Conservation (phyloP, 768 basidiomycete genomes). For the Naganishia antarctica region DNA sequence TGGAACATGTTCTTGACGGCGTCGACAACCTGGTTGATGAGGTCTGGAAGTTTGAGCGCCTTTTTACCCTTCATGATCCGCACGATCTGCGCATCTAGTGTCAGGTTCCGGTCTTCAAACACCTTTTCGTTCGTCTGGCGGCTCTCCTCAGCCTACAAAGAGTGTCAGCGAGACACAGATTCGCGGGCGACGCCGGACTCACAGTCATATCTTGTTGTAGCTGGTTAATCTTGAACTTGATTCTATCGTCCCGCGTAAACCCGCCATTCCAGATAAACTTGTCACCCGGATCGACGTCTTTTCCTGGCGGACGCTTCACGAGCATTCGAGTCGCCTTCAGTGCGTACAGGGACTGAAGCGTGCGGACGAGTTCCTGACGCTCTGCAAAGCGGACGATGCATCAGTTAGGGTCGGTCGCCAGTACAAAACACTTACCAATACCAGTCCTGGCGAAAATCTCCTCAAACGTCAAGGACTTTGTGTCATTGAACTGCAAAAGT, state of each 20-base stretch:
- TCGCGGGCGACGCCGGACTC: constrained; percentile 41
- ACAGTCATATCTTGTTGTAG: constrained; percentile 92
- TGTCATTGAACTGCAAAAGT: constrained; percentile 76
- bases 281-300: constrained; percentile 71
- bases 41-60: constrained; percentile 69
- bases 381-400: not conserved
- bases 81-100: constrained; percentile 90
- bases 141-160: constrained; percentile 73
- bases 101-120: constrained; percentile 76
- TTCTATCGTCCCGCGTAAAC: constrained; percentile 66
- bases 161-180: not conserved
- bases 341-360: constrained; percentile 84
- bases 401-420: not conserved
- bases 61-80: constrained; percentile 92
- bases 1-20: constrained; percentile 82
- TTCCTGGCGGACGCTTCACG: constrained; percentile 69
- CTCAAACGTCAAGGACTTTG: constrained; percentile 58
- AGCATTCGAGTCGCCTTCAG: constrained; percentile 72
- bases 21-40: constrained; percentile 76
- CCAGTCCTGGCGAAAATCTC: constrained; percentile 66
- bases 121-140: constrained; percentile 75
- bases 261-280: constrained; percentile 73
- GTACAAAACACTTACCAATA: constrained; percentile 59
- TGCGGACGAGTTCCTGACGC: constrained; percentile 63
- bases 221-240: constrained; percentile 86